phyloP scores from a whole-genome alignment of 441 rosid species.

The Euphorbia schlechtendalii region DNA sequence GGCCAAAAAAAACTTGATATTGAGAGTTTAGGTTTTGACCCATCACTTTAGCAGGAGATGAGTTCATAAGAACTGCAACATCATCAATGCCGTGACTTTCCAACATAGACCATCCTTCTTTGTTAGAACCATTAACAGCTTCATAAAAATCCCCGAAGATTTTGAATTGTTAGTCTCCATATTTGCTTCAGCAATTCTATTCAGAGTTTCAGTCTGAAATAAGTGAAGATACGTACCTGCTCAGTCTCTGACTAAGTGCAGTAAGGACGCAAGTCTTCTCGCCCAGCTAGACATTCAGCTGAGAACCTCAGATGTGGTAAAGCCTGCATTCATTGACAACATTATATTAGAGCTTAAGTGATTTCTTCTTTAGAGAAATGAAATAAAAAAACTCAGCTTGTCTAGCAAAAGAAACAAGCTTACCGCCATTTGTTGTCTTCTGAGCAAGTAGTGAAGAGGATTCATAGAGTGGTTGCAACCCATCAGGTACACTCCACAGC shows the following conservation, averaged over 20 bases:
- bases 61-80: conserved; percentile 81
- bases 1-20: no score
- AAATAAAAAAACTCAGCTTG: no score
- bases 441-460: conserved; percentile 49
- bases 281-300: conserved; percentile 86
- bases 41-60: conserved; percentile 84
- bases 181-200: not conserved
- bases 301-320: conserved; percentile 78
- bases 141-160: conserved; percentile 75
- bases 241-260: conserved; percentile 85
- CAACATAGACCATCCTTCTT: no score
- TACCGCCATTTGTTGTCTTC: conserved; percentile 80
- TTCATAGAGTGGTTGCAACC: conserved; percentile 88
- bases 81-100: conserved; percentile 91
- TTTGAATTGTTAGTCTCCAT: conserved; percentile 15
- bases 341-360: no score
- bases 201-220: no score
- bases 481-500: conserved; percentile 92
- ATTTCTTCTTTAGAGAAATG: not conserved
- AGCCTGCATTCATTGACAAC: conserved; percentile 48
- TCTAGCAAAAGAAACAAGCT: conserved; percentile 24
- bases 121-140: conserved; percentile 85
- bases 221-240: conserved; percentile 46
- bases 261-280: conserved; percentile 81
- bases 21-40: no score